Percentiles rank a stretch among this genome's conserved stretches.
These are phyloP conservation scores for Cutaneotrichosporon dermatis DNA, from an alignment of 1,284 basidiomycete species.

Conservation along the genomic window DNA sequence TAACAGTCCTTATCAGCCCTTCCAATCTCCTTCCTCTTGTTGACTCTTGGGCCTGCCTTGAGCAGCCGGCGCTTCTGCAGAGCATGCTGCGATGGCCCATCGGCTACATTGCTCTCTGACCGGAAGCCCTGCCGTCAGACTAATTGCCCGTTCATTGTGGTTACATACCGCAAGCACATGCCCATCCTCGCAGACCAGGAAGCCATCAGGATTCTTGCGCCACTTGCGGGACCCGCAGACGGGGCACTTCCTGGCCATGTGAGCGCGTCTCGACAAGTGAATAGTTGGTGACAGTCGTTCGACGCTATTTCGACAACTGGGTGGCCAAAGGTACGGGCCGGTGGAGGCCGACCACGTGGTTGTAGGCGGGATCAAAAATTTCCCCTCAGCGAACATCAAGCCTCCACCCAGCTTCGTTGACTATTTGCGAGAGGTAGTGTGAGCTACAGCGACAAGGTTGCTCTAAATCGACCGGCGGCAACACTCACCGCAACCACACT, in stretches of 20 bases:
- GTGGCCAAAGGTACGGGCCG: conserved; percentile 1
- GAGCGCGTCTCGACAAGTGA: not conserved
- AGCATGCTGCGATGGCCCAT: conserved; percentile 27
- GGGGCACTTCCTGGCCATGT: conserved; percentile 41
- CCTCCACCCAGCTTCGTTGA: not conserved
- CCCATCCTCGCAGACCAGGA: conserved; percentile 46
- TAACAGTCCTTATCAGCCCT: conserved; percentile 35
- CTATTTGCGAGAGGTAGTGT: not conserved
- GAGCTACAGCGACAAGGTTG: no score
- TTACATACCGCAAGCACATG: conserved; percentile 43
- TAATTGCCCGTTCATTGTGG: no score
- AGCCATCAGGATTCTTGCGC: conserved; percentile 31
- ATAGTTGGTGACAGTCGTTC: no score
- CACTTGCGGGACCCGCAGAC: conserved; percentile 44
- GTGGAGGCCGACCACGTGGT: conserved; percentile 21
- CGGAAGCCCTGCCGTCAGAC: conserved; percentile 36
- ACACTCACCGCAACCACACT: not conserved
- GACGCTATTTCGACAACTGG: not conserved
- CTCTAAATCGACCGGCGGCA: no score
- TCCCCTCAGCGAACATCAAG: not conserved
- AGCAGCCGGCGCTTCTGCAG: conserved; percentile 33
- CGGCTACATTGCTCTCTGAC: conserved; percentile 38
- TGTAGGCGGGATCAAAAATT: conserved; percentile 21
- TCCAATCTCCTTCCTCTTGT: conserved; percentile 32
- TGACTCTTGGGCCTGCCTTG: conserved; percentile 23